Base-by-base conservation (phyloP, 176 grass and related monocot species). In the Ensete glaucum region DNA sequence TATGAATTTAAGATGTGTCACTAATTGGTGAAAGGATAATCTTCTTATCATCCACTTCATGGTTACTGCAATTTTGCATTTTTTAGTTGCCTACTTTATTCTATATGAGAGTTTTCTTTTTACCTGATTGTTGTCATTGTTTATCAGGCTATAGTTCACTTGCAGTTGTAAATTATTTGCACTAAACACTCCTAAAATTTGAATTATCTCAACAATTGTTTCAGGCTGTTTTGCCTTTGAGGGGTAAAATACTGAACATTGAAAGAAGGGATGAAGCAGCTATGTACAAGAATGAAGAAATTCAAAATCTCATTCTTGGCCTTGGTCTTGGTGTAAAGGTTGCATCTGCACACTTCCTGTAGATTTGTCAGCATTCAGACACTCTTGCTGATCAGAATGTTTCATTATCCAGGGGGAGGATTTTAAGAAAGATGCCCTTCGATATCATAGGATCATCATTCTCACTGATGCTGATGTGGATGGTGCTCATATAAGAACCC, bases 201-300 rank as follows among this genome's bases (percentile, higher is more conserved):
- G 73, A 27, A 17, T 26, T 84, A 50, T 43, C 49, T 82, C 77
- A 24, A 70, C 79, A 76, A 57, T 81, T 69, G 60, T 73, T 87
- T 82, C 81, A 99, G 95, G 95, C 95, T 64, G 87, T 99, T 84
- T 91, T 99, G 74, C 95, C 90, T 71, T 78, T 99, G 51, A 91
- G 88, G 77, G 95, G 90, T 72, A 94, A 99, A 87, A 99, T 94
- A 87, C 86, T 99, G 22, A 94, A 99, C 76, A 99, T 99, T 74
- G 95, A 99, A 82, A 85, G 86, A 85, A 93, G 11, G 84, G 90
- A 99, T 29, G 95, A 94, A 89, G 95, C 95, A 78, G 82, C 95
- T n/a, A n/a, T 99, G 86, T 99, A 99, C 78, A 99, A 94, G 83
- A 99, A 91, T 59, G 90, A 91, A 87, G 90, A 99, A 78, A 94